These are phyloP conservation scores for Calocera viscosa DNA, from an alignment of 768 basidiomycete species.

Conservation along the genomic window DNA sequence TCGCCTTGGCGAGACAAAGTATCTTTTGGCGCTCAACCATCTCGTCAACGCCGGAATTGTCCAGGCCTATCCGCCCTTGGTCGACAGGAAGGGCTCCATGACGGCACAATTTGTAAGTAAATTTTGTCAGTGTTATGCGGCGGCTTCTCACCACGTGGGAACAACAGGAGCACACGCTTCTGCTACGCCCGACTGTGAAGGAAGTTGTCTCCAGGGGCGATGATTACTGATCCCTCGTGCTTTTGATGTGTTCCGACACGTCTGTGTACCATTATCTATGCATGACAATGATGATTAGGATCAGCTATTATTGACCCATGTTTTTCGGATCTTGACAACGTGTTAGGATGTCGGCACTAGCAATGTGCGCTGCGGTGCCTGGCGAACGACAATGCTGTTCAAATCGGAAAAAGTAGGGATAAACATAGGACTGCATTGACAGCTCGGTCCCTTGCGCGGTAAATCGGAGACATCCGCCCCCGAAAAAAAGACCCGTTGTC, in stretches of 20 bases:
- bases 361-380: neutral
- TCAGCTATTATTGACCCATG: too few relatives aligned
- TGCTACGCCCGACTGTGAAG: slow-evolving; percentile 36
- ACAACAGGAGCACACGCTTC: slow-evolving; percentile 33
- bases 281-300: neutral
- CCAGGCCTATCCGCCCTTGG: slow-evolving; percentile 83
- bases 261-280: neutral
- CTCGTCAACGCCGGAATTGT: slow-evolving; percentile 82
- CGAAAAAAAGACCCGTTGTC: neutral
- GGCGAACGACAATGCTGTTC: neutral
- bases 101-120: slow-evolving; percentile 58
- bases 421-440: neutral
- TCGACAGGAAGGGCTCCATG: slow-evolving; percentile 74
- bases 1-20: slow-evolving; percentile 80
- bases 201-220: slow-evolving; percentile 36
- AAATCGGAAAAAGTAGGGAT: neutral
- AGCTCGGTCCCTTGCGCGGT: neutral
- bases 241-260: neutral
- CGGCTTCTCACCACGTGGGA: neutral
- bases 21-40: slow-evolving; percentile 80
- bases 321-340: too few relatives aligned
- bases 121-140: neutral
- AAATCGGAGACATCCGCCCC: neutral
- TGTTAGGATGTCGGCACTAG: too few relatives aligned
- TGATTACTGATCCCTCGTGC: slow-evolving; percentile 27